Base-by-base conservation (phyloP, 164 flowering plant genomes). In the Macadamia tetraphylla region DNA sequence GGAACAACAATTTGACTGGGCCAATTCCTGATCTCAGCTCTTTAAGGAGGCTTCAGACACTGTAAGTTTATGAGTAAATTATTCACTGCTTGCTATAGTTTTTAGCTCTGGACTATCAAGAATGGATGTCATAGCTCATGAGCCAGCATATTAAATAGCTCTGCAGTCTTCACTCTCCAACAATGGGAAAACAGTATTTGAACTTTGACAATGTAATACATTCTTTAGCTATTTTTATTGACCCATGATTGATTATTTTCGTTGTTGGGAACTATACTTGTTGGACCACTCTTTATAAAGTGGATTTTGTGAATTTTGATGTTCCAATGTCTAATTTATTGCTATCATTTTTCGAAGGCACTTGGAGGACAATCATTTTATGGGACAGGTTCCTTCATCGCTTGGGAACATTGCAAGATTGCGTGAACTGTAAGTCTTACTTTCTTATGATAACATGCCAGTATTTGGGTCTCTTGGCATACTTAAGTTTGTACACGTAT, bases 1-100 rank as follows among this genome's bases (percentile, higher is more conserved):
- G 87, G 14, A 82, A 85, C 75, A 92, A 92, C 70, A 81, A 71
- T 59, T 79, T 94, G 60, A 77, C 86, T 8, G 99, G 99, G 66
- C n/a, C 73, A 51, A 85, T 94, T 73, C 97, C 97, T 17, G 86
- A 85, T 80, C 84, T 94, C 67, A 78, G 87, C 65, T 53, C 83
- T 51, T 73, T 94, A 67, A 85, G 14, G 85, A 56, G 49, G 73
- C 79, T 94, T 66, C 68, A 81, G 71, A 82, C 64, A 79, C 69
- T 94, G 99, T 94, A 85, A 86, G 95, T 75, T 40, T 46, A 8
- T 46, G 40, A 35, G 40, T 46, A 3, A 46, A 8, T 3, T 46
- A 8, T 46, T 46, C 12, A 4, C 51, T 11, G 51, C 13, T 46
- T 46, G 51, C 51, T 11, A 3, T 46, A 46, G 13, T 46, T 46